Conservation (phyloP, 73 alveolate genomes). For the Paramecium sonneborni region DNA sequence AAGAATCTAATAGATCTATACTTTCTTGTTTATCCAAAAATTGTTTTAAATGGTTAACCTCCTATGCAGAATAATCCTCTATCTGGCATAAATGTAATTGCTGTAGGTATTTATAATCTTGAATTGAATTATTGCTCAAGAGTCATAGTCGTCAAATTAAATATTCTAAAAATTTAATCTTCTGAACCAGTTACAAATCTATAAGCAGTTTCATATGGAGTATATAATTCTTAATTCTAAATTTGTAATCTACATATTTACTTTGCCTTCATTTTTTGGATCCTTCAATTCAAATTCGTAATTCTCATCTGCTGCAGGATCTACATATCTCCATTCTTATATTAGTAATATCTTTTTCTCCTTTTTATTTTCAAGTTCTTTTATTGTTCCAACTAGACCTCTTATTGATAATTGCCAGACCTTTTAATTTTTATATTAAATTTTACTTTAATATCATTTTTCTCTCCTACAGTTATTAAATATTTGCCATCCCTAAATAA, state of each 20-base stretch:
- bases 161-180: constrained; percentile 47
- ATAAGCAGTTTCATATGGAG: constrained; percentile 51
- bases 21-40: constrained; percentile 39
- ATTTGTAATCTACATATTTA: background rate
- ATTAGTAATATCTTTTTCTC: background rate
- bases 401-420: constrained; percentile 11
- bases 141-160: constrained; percentile 46
- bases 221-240: background rate
- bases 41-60: constrained; percentile 45
- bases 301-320: constrained; percentile 34
- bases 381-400: constrained; percentile 36
- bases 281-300: constrained; percentile 36
- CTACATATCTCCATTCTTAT: constrained; percentile 50
- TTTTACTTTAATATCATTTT: constrained; percentile 38
- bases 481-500: constrained; percentile 43
- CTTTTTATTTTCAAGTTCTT: constrained; percentile 4
- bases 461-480: constrained; percentile 28
- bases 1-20: constrained; percentile 54
- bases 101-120: constrained; percentile 28
- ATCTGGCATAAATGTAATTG: constrained; percentile 55
- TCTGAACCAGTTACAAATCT: constrained; percentile 48
- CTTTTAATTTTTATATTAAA: background rate
- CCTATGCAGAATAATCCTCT: constrained; percentile 50
- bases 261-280: constrained; percentile 19
- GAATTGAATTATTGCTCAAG: constrained; percentile 1